Evolutionary conservation across 208 protist species (phyloP).

Genomic region (Porcisia deanei): DNA sequence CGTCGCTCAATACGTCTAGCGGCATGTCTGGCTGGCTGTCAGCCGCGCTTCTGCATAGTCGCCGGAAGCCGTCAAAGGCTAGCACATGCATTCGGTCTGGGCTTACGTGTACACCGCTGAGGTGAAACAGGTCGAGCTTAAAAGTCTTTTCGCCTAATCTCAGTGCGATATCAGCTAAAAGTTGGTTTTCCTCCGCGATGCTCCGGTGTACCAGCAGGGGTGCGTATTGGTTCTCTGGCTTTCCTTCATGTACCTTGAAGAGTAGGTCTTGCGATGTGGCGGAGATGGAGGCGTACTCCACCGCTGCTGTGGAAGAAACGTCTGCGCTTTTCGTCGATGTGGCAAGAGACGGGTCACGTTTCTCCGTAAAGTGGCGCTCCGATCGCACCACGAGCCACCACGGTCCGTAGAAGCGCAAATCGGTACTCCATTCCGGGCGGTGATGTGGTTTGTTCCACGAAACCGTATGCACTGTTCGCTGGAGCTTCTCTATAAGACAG

Average conservation of each 20-base stretch:
- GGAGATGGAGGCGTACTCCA: not conserved
- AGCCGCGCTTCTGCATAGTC: not conserved
- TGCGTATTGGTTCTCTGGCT: slow-evolving; percentile 29
- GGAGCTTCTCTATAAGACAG: slow-evolving; percentile 5
- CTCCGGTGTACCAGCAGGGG: slow-evolving; percentile 39
- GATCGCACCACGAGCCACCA: slow-evolving; percentile 77
- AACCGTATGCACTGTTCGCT: slow-evolving; percentile 16
- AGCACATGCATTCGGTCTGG: slow-evolving; percentile 66
- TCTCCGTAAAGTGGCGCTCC: not conserved
- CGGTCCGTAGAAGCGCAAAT: slow-evolving; percentile 63
- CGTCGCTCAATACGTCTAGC: not conserved
- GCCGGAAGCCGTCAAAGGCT: slow-evolving; percentile 61
- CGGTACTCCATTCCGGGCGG: slow-evolving; percentile 49
- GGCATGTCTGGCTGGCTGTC: not conserved
- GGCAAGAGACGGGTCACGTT: not conserved
- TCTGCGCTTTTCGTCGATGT: not conserved
- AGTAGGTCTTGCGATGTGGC: not conserved
- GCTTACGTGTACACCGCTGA: slow-evolving; percentile 58
- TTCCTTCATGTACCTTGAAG: slow-evolving; percentile 17
- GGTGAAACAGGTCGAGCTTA: slow-evolving; percentile 59
- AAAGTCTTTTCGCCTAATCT: slow-evolving; percentile 38
- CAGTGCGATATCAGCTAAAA: slow-evolving; percentile 62
- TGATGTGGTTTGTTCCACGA: slow-evolving; percentile 39
- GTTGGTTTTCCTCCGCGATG: slow-evolving; percentile 42
- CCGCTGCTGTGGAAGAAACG: not conserved